A percentile compares a stretch with the other conserved stretches of the same genome.
phyloP scores from a whole-genome alignment of 1,284 basidiomycete species.

The Ustilago esculenta region DNA sequence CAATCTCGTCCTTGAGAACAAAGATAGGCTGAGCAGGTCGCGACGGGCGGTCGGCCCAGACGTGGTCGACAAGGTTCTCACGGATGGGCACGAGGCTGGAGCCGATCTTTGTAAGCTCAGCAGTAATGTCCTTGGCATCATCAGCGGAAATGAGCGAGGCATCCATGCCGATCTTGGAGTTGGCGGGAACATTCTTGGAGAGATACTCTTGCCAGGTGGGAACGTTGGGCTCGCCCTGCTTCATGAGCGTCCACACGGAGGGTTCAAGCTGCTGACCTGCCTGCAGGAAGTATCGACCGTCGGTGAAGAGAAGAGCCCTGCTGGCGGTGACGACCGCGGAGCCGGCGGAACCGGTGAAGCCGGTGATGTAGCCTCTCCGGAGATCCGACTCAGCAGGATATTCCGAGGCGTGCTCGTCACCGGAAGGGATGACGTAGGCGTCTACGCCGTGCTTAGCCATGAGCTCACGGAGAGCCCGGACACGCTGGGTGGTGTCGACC shows the following conservation, averaged over 20 bases:
- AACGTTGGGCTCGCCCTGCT: constrained; percentile 78
- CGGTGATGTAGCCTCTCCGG: constrained; percentile 85
- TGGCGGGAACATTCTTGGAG: constrained; percentile 38
- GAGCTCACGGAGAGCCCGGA: constrained; percentile 50
- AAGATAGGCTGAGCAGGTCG: constrained; percentile 79
- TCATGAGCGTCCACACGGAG: constrained; percentile 90
- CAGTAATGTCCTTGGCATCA: constrained; percentile 60
- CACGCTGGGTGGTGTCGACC: constrained; percentile 57
- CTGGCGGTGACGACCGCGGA: constrained; percentile 76
- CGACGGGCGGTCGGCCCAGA: constrained; percentile 81
- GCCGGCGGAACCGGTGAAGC: constrained; percentile 92
- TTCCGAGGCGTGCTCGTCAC: constrained; percentile 82
- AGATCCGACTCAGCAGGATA: constrained; percentile 75
- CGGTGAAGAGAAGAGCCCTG: constrained; percentile 78
- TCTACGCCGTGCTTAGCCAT: constrained; percentile 53
- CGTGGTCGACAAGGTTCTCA: constrained; percentile 82
- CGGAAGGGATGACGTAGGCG: constrained; percentile 67
- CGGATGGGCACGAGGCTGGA: constrained; percentile 66
- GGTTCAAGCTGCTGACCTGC: constrained; percentile 86
- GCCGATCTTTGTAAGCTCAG: constrained; percentile 38
- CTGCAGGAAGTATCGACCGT: constrained; percentile 93
- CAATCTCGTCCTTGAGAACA: constrained; percentile 77
- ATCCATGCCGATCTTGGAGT: constrained; percentile 60
- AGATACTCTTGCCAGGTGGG: constrained; percentile 78
- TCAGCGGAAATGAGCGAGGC: constrained; percentile 60